Conservation (phyloP, 768 basidiomycete species). For the Pisolithus albus region DNA sequence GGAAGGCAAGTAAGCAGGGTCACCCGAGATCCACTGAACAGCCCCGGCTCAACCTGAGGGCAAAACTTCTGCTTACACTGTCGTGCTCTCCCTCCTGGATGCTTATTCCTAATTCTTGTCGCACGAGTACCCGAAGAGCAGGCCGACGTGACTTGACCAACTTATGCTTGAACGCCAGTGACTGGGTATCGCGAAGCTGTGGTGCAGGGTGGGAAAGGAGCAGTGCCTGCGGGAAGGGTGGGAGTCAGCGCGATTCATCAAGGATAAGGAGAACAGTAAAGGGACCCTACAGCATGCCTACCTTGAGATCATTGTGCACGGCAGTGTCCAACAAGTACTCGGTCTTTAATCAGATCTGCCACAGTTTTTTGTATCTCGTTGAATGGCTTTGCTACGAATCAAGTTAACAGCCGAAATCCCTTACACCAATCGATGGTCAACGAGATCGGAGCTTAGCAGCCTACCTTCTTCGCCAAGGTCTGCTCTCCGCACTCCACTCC, state of each 20-base stretch:
- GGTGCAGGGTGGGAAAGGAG: constrained; percentile 64
- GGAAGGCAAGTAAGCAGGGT: neutral
- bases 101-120: constrained; percentile 66
- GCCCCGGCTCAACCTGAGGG: neutral
- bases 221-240: constrained; percentile 39
- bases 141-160: constrained; percentile 58
- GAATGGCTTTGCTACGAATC: constrained; percentile 60
- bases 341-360: constrained; percentile 66
- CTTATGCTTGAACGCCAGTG: constrained; percentile 51
- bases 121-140: constrained; percentile 72
- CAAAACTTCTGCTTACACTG: constrained; percentile 51
- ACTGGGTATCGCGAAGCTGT: constrained; percentile 65
- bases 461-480: constrained; percentile 64
- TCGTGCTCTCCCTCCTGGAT: constrained; percentile 90
- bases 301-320: constrained; percentile 85
- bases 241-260: neutral
- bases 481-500: constrained; percentile 69
- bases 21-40: neutral
- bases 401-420: neutral
- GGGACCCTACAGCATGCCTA: neutral
- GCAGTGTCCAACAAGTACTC: constrained; percentile 89
- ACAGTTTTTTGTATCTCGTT: constrained; percentile 74
- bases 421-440: neutral
- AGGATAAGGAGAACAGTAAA: neutral
- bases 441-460: constrained; percentile 1